phyloP scores from a whole-genome alignment of 176 grass and related monocot species.

The Chloris gayana region DNA sequence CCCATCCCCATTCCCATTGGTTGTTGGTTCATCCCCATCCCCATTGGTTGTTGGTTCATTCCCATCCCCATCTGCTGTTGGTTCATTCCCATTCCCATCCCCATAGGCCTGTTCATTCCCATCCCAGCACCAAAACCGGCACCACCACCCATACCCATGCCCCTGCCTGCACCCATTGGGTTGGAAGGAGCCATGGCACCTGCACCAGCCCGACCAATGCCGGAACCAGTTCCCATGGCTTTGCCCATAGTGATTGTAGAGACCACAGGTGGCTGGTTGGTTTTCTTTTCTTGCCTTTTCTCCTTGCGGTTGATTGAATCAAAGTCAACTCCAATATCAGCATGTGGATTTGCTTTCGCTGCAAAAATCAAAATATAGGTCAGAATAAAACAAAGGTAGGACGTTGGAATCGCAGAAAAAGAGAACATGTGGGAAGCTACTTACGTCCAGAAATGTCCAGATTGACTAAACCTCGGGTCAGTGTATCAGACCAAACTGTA shows the following conservation, averaged over 20 bases:
- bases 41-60: slow-evolving; percentile 57
- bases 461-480: slow-evolving; percentile 89
- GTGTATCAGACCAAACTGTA: slow-evolving; percentile 89
- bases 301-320: slow-evolving; percentile 99
- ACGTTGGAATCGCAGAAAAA: slow-evolving; percentile 17
- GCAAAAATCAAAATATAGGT: slow-evolving; percentile 36
- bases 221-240: slow-evolving; percentile 93
- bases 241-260: slow-evolving; percentile 91
- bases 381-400: slow-evolving; percentile 28
- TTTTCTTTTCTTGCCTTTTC: slow-evolving; percentile 85
- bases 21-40: slow-evolving; percentile 57
- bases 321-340: slow-evolving; percentile 95
- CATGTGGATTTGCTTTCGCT: slow-evolving; percentile 95
- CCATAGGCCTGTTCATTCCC: slow-evolving; percentile 68
- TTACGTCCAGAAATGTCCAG: slow-evolving; percentile 98
- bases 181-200: slow-evolving; percentile 62
- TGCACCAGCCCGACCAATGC: slow-evolving; percentile 64
- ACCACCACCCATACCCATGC: slow-evolving; percentile 43
- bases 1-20: slow-evolving; percentile 56
- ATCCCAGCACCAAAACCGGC: slow-evolving; percentile 49
- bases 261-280: slow-evolving; percentile 51
- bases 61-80: slow-evolving; percentile 54
- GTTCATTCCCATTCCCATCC: slow-evolving; percentile 45
- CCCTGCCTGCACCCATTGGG: slow-evolving; percentile 59
- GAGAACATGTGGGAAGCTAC: slow-evolving; percentile 30